These are phyloP conservation scores for Hypoxylon lienhwacheense DNA, from an alignment of 495 filamentous ascomycete genomes.

Conservation along the genomic window DNA sequence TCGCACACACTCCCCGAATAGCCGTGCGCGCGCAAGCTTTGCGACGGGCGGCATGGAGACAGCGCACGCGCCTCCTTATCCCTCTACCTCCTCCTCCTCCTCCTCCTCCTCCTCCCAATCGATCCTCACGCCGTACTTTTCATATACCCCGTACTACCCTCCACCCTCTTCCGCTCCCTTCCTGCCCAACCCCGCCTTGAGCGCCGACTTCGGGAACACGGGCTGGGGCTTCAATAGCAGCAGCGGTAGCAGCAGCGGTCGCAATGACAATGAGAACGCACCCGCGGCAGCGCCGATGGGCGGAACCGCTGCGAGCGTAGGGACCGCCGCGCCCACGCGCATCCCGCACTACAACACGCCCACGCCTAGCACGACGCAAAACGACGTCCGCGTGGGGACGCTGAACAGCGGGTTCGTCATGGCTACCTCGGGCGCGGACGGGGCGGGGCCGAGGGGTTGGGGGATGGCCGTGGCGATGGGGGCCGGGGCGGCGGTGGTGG, in stretches of 20 bases:
- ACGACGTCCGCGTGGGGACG: too few relatives aligned
- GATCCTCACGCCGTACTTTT: too few relatives aligned
- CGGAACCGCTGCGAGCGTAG: background rate
- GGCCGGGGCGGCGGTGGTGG: too few relatives aligned
- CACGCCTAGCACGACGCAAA: too few relatives aligned
- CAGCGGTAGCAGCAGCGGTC: background rate
- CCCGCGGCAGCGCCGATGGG: background rate
- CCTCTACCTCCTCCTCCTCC: background rate
- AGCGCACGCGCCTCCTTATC: background rate
- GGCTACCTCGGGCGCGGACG: too few relatives aligned
- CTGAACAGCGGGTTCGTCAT: too few relatives aligned
- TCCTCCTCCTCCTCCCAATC: background rate
- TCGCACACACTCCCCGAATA: background rate
- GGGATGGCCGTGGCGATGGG: too few relatives aligned
- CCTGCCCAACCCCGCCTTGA: background rate
- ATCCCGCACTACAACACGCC: too few relatives aligned
- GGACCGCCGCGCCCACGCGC: background rate
- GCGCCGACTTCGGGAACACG: background rate
- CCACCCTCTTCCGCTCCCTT: background rate
- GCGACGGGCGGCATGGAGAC: background rate
- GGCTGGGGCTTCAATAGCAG: slow-evolving; percentile 17
- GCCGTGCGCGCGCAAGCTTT: too few relatives aligned
- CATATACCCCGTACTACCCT: too few relatives aligned
- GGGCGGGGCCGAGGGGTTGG: too few relatives aligned
- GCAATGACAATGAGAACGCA: background rate